Conservation (phyloP, 2,329 filamentous ascomycete genomes). For the Penicillium sp. region DNA sequence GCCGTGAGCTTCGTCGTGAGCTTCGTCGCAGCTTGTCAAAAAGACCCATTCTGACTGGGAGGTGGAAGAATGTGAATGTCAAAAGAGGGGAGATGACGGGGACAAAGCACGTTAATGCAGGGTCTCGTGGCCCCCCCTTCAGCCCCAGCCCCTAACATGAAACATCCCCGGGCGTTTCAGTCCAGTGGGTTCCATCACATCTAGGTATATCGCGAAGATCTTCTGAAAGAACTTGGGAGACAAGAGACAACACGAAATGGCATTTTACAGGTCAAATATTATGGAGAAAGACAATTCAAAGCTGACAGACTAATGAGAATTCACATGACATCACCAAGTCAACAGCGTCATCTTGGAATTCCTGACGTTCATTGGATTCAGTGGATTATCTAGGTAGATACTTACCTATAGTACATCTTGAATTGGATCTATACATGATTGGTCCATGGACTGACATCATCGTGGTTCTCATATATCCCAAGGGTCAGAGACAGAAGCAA, state of each 20-base stretch:
- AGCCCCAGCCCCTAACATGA: constrained; percentile 1
- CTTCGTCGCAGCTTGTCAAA: constrained; percentile 29
- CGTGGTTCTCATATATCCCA: not conserved
- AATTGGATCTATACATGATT: not conserved
- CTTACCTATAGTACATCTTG: not conserved
- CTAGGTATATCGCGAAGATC: not conserved
- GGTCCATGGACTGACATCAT: constrained; percentile 2
- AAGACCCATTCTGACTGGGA: constrained; percentile 27
- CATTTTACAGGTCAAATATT: not conserved
- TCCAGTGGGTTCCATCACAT: not conserved
- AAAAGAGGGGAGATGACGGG: not conserved
- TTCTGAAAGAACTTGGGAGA: not conserved
- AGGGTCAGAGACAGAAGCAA: not conserved
- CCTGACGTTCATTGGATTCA: not conserved
- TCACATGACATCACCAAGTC: not conserved
- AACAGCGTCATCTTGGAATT: not conserved
- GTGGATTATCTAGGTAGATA: not conserved
- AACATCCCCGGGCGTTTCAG: not conserved
- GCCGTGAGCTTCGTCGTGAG: constrained; percentile 27
- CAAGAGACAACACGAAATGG: not conserved
- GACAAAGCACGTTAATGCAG: constrained; percentile 11
- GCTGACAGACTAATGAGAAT: not conserved
- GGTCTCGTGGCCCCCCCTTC: not conserved
- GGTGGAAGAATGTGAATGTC: not conserved
- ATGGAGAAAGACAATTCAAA: not conserved